Evolutionary conservation across 306 rosid species (phyloP).

Genomic region (Pterocarpus santalinus): DNA sequence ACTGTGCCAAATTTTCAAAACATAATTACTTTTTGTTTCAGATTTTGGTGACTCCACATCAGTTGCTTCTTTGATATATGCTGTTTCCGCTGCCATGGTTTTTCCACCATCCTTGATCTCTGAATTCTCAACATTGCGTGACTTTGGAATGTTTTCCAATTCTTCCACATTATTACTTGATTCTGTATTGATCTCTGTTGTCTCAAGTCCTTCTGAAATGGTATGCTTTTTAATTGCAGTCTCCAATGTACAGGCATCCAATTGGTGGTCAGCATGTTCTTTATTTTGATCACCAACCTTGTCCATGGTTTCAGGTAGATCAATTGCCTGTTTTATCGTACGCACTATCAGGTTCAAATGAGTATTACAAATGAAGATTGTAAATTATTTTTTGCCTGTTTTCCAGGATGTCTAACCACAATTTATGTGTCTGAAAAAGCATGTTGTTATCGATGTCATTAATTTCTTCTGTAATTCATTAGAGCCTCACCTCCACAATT

Average conservation of each 20-base stretch:
- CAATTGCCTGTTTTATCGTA: not conserved
- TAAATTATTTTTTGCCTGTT: not conserved
- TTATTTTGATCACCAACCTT: not conserved
- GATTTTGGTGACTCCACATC: not conserved
- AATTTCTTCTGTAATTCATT: not conserved
- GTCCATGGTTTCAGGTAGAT: too few species aligned
- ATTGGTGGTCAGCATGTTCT: not conserved
- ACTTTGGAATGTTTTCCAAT: not conserved
- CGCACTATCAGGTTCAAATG: not conserved
- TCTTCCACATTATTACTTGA: not conserved
- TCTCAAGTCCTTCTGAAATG: not conserved
- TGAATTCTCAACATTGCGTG: not conserved
- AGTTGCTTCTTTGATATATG: not conserved
- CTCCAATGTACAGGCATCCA: not conserved
- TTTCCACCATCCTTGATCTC: not conserved
- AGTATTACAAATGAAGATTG: not conserved
- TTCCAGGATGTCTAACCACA: not conserved
- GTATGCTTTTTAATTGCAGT: slow-evolving; percentile 3
- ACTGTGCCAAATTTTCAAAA: not conserved
- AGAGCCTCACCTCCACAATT: slow-evolving; percentile 29
- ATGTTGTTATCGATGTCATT: not conserved
- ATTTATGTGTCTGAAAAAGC: not conserved
- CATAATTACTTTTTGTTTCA: not conserved
- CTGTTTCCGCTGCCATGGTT: not conserved
- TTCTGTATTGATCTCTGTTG: not conserved